These are phyloP conservation scores for Nothopassalora personata DNA, from an alignment of 2,329 filamentous ascomycete species.

Conservation along the genomic window DNA sequence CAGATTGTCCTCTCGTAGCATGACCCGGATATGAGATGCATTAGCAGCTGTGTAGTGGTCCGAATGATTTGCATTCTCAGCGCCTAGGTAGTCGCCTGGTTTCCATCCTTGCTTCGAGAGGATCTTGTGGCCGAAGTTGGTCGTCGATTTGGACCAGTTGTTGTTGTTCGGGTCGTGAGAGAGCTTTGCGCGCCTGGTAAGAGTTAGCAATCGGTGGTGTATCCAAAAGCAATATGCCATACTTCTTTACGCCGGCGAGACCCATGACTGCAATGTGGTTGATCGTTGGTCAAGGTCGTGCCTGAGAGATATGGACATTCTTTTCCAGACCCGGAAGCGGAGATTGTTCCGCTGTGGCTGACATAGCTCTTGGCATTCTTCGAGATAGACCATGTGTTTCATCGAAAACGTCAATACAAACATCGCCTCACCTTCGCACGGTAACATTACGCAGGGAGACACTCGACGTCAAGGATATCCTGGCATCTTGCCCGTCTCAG, in stretches of 20 bases:
- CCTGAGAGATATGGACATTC: neutral
- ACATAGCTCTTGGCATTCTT: no score
- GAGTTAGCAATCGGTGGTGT: neutral
- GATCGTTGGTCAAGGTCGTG: neutral
- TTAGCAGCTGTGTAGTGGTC: conserved; percentile 74
- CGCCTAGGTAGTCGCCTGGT: conserved; percentile 77
- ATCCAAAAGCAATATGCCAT: neutral
- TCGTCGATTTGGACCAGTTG: conserved; percentile 77
- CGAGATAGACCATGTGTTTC: neutral
- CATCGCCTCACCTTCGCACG: neutral
- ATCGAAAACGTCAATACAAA: neutral
- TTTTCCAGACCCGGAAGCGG: neutral
- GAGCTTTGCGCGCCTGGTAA: conserved; percentile 54
- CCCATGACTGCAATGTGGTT: conserved; percentile 1
- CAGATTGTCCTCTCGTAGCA: conserved; percentile 84
- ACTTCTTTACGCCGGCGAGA: conserved; percentile 9
- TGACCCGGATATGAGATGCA: conserved; percentile 76
- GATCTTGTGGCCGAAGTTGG: conserved; percentile 83
- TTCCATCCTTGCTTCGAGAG: conserved; percentile 86
- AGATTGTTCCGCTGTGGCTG: neutral
- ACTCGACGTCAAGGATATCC: no score
- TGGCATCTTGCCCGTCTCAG: neutral
- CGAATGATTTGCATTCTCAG: conserved; percentile 67
- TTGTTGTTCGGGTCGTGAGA: conserved; percentile 93
- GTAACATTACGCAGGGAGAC: no score